Evolutionary conservation across 495 filamentous ascomycete species (phyloP).

Genomic region (Penicillium flavigenum): DNA sequence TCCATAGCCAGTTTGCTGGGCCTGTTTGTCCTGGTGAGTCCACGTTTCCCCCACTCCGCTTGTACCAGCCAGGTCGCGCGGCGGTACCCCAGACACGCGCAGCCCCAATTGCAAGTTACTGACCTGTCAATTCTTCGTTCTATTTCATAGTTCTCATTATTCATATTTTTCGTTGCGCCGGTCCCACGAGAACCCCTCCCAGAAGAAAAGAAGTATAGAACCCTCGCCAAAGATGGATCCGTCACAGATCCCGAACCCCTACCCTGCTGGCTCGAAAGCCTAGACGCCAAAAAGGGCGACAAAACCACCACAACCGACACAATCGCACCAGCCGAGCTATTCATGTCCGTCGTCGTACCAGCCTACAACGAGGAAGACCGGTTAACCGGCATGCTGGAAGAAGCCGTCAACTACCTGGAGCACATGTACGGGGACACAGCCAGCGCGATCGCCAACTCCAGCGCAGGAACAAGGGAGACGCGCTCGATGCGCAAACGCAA

Average conservation of each 20-base stretch:
- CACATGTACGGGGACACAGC: conserved; percentile 61
- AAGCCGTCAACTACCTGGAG: conserved; percentile 85
- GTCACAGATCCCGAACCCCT: conserved; percentile 59
- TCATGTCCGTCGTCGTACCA: conserved; percentile 87
- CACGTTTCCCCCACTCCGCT: background rate
- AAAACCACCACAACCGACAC: conserved; percentile 33
- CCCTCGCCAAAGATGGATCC: conserved; percentile 63
- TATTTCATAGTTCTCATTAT: conserved; percentile 60
- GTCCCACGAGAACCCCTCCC: conserved; percentile 68
- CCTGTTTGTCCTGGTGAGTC: conserved; percentile 41
- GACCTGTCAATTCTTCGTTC: background rate
- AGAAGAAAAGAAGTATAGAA: conserved; percentile 87
- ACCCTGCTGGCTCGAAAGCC: conserved; percentile 80
- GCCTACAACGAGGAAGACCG: conserved; percentile 93
- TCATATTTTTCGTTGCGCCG: conserved; percentile 73
- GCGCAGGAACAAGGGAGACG: conserved; percentile 16
- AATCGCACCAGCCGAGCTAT: conserved; percentile 54
- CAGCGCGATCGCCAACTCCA: background rate
- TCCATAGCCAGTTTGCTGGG: conserved; percentile 33
- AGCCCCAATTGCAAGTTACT: conserved; percentile 7
- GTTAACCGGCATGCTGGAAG: conserved; percentile 78
- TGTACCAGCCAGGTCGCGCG: conserved; percentile 3
- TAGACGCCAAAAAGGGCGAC: conserved; percentile 47
- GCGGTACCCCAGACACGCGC: background rate
- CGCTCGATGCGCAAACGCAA: conserved; percentile 36